These are phyloP conservation scores for Talaromyces sp. DNA, from an alignment of 2,329 filamentous ascomycete genomes.

Conservation along the genomic window DNA sequence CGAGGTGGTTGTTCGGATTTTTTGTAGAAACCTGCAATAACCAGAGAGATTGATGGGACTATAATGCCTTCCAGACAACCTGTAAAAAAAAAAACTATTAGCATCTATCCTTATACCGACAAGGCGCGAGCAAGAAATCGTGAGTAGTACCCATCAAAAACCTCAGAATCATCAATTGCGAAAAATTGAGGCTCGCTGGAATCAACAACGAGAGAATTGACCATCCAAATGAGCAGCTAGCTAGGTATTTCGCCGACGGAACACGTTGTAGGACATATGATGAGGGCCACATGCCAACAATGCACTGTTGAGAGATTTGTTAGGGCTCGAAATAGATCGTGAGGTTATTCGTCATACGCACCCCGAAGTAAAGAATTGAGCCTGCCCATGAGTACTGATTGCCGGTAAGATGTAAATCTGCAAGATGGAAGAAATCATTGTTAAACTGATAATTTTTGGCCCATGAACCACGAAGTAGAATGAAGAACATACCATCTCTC, in stretches of 20 bases:
- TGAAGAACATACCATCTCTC: constrained; percentile 26
- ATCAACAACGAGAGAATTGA: constrained; percentile 16
- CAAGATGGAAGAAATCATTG: background rate
- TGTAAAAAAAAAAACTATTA: constrained; percentile 1
- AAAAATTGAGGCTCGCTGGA: constrained; percentile 12
- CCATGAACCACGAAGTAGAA: background rate
- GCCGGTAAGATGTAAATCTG: constrained; percentile 47
- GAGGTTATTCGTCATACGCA: constrained; percentile 13
- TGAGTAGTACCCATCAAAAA: constrained; percentile 34
- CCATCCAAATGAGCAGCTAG: constrained; percentile 17
- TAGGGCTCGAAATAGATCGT: background rate
- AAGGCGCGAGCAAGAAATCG: background rate
- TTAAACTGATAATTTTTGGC: background rate
- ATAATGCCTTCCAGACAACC: constrained; percentile 34
- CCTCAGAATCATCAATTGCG: constrained; percentile 19
- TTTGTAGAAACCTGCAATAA: constrained; percentile 39
- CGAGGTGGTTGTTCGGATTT: constrained; percentile 36
- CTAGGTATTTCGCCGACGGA: constrained; percentile 26
- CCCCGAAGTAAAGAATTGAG: constrained; percentile 28
- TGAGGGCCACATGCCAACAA: constrained; percentile 45
- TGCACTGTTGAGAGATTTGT: constrained; percentile 38
- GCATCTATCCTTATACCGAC: background rate
- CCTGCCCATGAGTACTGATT: constrained; percentile 52
- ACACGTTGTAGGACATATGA: constrained; percentile 45
- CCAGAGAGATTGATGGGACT: constrained; percentile 33